A percentile compares a stretch with the other conserved stretches of the same genome.
phyloP scores from a whole-genome alignment of 352 stramenopile genomes.

The Phytopythium vexans region DNA sequence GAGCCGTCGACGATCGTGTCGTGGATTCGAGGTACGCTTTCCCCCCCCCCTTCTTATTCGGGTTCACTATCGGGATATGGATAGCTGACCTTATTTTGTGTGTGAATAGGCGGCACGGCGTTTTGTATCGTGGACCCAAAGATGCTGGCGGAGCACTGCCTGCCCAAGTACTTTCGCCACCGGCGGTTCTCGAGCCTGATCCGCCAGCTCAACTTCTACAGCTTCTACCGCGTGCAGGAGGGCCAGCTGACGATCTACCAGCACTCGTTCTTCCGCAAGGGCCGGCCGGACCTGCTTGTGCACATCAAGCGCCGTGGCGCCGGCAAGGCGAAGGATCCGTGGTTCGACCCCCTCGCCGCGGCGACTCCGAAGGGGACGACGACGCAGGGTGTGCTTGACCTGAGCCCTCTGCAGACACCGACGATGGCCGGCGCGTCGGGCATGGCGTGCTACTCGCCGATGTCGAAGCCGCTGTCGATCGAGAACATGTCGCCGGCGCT shows the following conservation, averaged over 20 bases:
- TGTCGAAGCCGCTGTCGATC: constrained; percentile 71
- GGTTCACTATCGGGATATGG: not conserved
- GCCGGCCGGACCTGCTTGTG: constrained; percentile 69
- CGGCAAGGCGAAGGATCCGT: constrained; percentile 83
- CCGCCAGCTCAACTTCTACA: constrained; percentile 92
- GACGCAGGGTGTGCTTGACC: constrained; percentile 14
- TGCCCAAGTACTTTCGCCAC: constrained; percentile 91
- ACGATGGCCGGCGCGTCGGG: constrained; percentile 22
- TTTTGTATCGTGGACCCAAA: constrained; percentile 91
- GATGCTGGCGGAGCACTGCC: constrained; percentile 83
- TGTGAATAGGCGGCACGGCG: constrained; percentile 64
- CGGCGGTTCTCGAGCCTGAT: constrained; percentile 87
- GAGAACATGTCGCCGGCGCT: constrained; percentile 85
- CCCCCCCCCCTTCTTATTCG: not conserved
- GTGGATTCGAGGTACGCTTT: constrained; percentile 59
- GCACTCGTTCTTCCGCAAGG: constrained; percentile 84
- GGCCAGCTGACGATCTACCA: constrained; percentile 85
- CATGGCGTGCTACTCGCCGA: constrained; percentile 69
- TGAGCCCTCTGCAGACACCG: constrained; percentile 21
- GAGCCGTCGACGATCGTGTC: constrained; percentile 79
- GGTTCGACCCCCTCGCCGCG: constrained; percentile 67
- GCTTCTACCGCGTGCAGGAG: constrained; percentile 89
- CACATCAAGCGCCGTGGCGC: constrained; percentile 83
- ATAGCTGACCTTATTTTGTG: constrained; percentile 1
- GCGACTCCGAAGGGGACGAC: not conserved